Evolutionary conservation across 129 eudicot genomes (phyloP), one percentile per base, ranked within the genome.

Genomic region (Chrysanthemum lavandulifolium): DNA sequence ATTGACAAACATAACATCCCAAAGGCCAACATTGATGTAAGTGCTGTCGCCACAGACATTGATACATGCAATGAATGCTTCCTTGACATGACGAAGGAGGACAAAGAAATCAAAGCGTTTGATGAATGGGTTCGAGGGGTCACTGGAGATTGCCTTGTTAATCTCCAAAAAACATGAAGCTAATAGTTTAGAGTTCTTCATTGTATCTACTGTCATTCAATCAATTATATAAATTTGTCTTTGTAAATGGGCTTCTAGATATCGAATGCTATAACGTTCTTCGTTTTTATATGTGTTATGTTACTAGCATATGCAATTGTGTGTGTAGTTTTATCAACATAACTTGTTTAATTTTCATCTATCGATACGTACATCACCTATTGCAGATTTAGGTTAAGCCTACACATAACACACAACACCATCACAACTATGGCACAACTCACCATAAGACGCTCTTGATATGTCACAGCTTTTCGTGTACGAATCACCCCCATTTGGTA

Each of bases 91-190:
- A 55, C 25, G 10, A 73, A 76, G 29, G 81, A 75, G 29, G 83
- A 81, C 43, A 65, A 59, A 14, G 82, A 84, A 67, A n/a, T 73
- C 19, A 75, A 66, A 62, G 73, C 72, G 31, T 81, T 84, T 74
- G 78, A 78, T 61, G 79, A 61, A 0, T 84, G 88, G 88, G 78
- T 84, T 71, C 63, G 36, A 75, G 85, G 83, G 27, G 23, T 81
- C 40, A 75, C 83, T 12, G 57, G 72, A 6, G 83, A 84, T 69
- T 81, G 85, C 62, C 74, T 81, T 5, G 60, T 21, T 14, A 73
- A 67, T 47, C 83, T 81, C 43, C 53, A 77, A 4, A 78, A 65
- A 31, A 12, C 15, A 15, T 64, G 40, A 47, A 64, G 43, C 25
- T 48, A 21, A 50, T 57, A 58, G 67, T 56, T 57, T 71, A 71